Percentiles rank a stretch among this genome's conserved stretches.
Evolutionary conservation across 73 alveolate species (phyloP).

Genomic region (Paramecium bursaria): DNA sequence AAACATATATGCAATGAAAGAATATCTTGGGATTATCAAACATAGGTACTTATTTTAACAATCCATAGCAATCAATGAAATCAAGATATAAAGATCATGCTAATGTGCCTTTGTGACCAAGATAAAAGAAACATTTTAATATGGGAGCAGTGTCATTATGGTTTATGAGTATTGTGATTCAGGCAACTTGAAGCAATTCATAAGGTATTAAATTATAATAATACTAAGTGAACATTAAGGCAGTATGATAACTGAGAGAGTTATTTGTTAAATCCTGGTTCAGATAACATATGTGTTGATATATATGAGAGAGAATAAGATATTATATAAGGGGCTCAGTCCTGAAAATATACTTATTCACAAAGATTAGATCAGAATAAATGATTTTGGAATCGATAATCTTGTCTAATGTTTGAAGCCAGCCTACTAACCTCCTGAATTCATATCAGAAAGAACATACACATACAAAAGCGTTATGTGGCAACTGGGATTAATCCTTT

Average conservation of each 20-base stretch:
- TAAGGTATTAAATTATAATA: too few relatives aligned
- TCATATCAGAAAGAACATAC: not conserved
- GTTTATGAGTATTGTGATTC: slow-evolving; percentile 37
- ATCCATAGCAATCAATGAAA: not conserved
- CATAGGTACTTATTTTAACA: not conserved
- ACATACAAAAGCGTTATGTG: slow-evolving; percentile 26
- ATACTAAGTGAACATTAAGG: slow-evolving; percentile 46
- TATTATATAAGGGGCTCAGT: slow-evolving; percentile 14
- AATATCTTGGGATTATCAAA: not conserved
- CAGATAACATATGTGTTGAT: slow-evolving; percentile 17
- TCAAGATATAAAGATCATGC: not conserved
- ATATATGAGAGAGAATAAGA: slow-evolving; percentile 46
- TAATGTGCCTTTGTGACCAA: slow-evolving; percentile 39
- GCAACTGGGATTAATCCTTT: slow-evolving; percentile 30
- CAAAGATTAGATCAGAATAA: slow-evolving; percentile 20
- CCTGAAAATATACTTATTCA: slow-evolving; percentile 47
- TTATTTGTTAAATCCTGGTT: slow-evolving; percentile 35
- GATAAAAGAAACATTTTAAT: slow-evolving; percentile 10
- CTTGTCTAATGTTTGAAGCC: not conserved
- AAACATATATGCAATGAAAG: slow-evolving; percentile 44
- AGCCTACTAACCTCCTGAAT: slow-evolving; percentile 25
- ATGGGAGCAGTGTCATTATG: not conserved
- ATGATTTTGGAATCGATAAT: slow-evolving; percentile 59
- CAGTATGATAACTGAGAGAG: slow-evolving; percentile 26
- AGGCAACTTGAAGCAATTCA: slow-evolving; percentile 6